Evolutionary conservation across 192 early-diverging fungal genomes (phyloP), one percentile per base, ranked within the genome.

Genomic region (Dimargaris xerosporica): DNA sequence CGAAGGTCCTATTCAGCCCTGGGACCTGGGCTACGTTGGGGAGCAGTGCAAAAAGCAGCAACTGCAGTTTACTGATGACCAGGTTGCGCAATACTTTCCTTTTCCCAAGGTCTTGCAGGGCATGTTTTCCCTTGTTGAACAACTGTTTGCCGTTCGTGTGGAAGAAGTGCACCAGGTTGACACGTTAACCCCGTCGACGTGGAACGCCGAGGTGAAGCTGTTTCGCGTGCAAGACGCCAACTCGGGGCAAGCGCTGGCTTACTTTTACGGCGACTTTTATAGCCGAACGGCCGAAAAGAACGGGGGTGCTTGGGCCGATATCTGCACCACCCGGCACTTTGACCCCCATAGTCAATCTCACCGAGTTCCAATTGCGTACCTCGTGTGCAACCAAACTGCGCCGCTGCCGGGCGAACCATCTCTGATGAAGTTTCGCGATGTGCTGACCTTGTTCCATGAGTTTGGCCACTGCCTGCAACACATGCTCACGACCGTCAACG

Each of bases 221-320:
- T 82, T 76, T 61, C 73, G 77, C 55, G 75, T 80, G 0, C 58
- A 66, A 23, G 80, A 82, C 19, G 65, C 71, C 5, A 69, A 66
- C 5, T 47, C 70, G 3, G 66, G 60, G 11, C 68, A 73, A 46
- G 62, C 66, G 2, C 25, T 75, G 26, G 80, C 80, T 0, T 82
- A 80, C 61, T 82, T 82, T 52, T 82, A 82, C 58, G 80, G 80
- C 4, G 80, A 82, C 50, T 82, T 82, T 64, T 77, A 77, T 43
- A 60, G 58, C 43, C 69, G 80, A 0, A 75, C 77, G 16, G 73
- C 73, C 6, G 80, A 82, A 48, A 82, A 82, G 43, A 67, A 70
- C 16, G 73, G 74, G 21, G 80, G 80, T 29, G 80, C 80, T 15
- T 82, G 80, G 80, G 78, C 80, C 77, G 77, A 80, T 61, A 67